These are phyloP conservation scores for Penicillium sp. DNA, from an alignment of 2,329 filamentous ascomycete genomes.

Conservation along the genomic window DNA sequence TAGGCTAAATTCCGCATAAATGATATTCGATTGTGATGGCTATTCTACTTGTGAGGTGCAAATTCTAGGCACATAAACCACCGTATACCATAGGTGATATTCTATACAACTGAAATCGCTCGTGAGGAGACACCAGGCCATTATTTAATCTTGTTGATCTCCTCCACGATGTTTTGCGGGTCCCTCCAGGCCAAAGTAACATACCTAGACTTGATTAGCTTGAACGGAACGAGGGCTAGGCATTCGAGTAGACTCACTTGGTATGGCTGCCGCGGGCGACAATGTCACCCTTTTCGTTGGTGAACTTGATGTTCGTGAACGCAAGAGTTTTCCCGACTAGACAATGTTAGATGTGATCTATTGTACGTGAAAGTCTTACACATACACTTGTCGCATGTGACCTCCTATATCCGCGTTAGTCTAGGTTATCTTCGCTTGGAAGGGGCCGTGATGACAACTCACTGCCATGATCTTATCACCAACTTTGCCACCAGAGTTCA, in stretches of 20 bases:
- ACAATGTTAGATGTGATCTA: conserved; percentile 4
- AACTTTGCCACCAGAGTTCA: conserved; percentile 63
- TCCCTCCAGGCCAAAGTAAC: conserved; percentile 63
- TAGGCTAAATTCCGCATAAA: neutral
- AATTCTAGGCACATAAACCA: neutral
- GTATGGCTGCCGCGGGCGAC: conserved; percentile 68
- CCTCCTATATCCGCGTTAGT: conserved; percentile 47
- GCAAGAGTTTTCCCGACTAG: conserved; percentile 65
- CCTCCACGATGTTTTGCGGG: conserved; percentile 60
- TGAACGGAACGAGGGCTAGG: neutral
- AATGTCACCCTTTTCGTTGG: conserved; percentile 58
- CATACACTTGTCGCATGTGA: conserved; percentile 65
- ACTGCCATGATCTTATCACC: conserved; percentile 60
- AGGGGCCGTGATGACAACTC: conserved; percentile 22
- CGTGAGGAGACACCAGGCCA: neutral
- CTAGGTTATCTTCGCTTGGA: neutral
- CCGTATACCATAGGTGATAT: neutral
- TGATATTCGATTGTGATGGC: conserved; percentile 7
- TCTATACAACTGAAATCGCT: neutral
- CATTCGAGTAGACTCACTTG: conserved; percentile 47
- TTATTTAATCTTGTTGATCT: conserved; percentile 44
- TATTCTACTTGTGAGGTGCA: neutral
- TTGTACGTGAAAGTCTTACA: neutral
- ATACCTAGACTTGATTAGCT: conserved; percentile 42
- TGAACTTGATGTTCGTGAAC: conserved; percentile 63